Evolutionary conservation across 805 yeast species (phyloP), one percentile per base, ranked within the genome.

Genomic region (Wickerhamiella siamensis): DNA sequence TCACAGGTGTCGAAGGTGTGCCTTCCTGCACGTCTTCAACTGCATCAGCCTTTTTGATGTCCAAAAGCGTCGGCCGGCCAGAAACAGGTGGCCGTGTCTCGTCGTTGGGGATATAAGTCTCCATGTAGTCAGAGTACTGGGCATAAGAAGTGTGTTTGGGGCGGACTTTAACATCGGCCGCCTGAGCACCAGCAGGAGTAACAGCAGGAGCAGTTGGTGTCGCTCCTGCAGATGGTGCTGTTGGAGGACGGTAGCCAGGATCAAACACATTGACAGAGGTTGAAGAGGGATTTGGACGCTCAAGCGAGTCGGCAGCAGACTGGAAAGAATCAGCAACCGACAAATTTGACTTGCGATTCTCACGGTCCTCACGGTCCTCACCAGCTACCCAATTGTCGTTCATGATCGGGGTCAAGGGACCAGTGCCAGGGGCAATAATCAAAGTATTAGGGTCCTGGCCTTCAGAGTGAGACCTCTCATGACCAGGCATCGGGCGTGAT

Each of bases 401-500:
- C n/a, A 56, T 40, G 24, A 47, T 36, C 14, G 58, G 59, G 40
- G 50, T 43, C 26, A 43, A 46, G 2, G 56, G 51, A 14, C 42
- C 33, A 18, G 40, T 45, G 29, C 51, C 51, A 16, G 53, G 47
- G 15, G 45, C 43, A 17, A 51, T 44, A 33, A 55, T 43, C 38
- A 55, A 44, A 16, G 54, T 51, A 41, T 56, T 55, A 40, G 60
- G 61, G 41, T 52, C 55, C 22, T 51, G 49, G n/a, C 63, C 63
- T 18, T 56, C 62, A 4, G 61, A 56, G 10, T 56, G 56, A 6
- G 51, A 48, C 19, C 62, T 53, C 41, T 55, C 58, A 38, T 56
- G 61, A 8, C 15, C 5, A 14, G 34, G 36, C 40, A 17, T 18
- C 19, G 43, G 42, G 4, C 34, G 40, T 20, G 40, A 32, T 5